Base-by-base conservation (phyloP, 2,329 filamentous ascomycete genomes). In the Xenoacremonium recifei region DNA sequence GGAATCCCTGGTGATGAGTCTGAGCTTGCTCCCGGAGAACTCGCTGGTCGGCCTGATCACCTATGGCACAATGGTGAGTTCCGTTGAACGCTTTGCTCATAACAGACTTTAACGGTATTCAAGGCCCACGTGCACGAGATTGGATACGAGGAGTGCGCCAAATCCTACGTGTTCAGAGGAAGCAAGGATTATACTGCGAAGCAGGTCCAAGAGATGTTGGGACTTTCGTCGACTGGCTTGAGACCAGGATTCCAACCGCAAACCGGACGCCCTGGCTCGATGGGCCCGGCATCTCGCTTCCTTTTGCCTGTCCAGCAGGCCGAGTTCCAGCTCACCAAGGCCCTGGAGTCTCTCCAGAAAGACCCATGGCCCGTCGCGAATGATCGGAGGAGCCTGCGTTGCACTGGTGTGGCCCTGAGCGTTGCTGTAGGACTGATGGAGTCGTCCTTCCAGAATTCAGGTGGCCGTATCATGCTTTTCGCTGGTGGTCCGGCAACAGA, bases 161-260 rank as follows among this genome's bases (percentile, higher is more conserved):
- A 97, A 70, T 96, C 92, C 5, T 99, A 96, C 60, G 93, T 99
- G 31, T 99, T 99, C 77, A 83, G 92, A 42, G 93, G 93, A 29
- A 96, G 84, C 75, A 99, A 97, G 74, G 93, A 99, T 61, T 99
- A 99, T 67, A 79, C 84, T n/a, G 88, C 91, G 40, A 97, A 97
- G 72, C 91, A 97, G 65, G 90, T 99, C n/a, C 92, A 97, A 67
- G 93, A 99, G 62, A 99, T 99, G 93, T 84, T 99, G 37, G 93
- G 91, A 20, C 76, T 96, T 40, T 76, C 84, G 35, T 79, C 85
- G 16, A 75, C 87, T 18, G 82, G 82, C 25, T 66, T 89, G 50
- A 83, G 93, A 51, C 89, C 90, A 18, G 82, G 82, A 40, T 81
- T 87, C 68, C 83, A 84, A 51, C 80, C 82, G 49, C 84, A 86